phyloP scores from a whole-genome alignment of 2,329 filamentous ascomycete genomes.

The Claviceps purpurea region DNA sequence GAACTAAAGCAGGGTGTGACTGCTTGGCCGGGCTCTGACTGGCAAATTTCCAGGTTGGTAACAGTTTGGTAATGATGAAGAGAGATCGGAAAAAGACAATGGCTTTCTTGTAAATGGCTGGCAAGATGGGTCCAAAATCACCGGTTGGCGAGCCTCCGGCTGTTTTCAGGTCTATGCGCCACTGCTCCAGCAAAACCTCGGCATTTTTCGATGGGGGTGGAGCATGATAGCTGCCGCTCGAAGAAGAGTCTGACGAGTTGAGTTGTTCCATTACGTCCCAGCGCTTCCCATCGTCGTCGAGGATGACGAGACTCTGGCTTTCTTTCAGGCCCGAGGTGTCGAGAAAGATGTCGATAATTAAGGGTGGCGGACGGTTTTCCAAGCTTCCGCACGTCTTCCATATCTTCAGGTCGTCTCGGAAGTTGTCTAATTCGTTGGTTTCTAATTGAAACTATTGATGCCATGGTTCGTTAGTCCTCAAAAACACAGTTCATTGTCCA shows the following conservation, averaged over 20 bases:
- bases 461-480: background rate
- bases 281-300: slow-evolving; percentile 80
- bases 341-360: slow-evolving; percentile 84
- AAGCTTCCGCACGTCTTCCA: slow-evolving; percentile 75
- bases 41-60: slow-evolving; percentile 76
- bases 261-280: slow-evolving; percentile 86
- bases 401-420: slow-evolving; percentile 62
- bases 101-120: slow-evolving; percentile 92
- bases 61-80: slow-evolving; percentile 65
- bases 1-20: slow-evolving; percentile 51
- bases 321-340: slow-evolving; percentile 66
- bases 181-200: slow-evolving; percentile 80
- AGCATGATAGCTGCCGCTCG: slow-evolving; percentile 31
- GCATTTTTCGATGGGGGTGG: slow-evolving; percentile 35
- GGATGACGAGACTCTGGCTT: slow-evolving; percentile 74
- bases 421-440: slow-evolving; percentile 81
- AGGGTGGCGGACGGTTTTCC: slow-evolving; percentile 62
- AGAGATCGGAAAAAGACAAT: slow-evolving; percentile 89
- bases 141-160: slow-evolving; percentile 33
- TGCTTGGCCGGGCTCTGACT: slow-evolving; percentile 61
- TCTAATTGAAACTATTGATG: slow-evolving; percentile 75
- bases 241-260: slow-evolving; percentile 42
- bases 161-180: slow-evolving; percentile 67
- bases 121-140: slow-evolving; percentile 52
- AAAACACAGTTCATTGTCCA: background rate